Evolutionary conservation across 768 basidiomycete genomes (phyloP).

Genomic region (Xerocomellus chrysenteron): DNA sequence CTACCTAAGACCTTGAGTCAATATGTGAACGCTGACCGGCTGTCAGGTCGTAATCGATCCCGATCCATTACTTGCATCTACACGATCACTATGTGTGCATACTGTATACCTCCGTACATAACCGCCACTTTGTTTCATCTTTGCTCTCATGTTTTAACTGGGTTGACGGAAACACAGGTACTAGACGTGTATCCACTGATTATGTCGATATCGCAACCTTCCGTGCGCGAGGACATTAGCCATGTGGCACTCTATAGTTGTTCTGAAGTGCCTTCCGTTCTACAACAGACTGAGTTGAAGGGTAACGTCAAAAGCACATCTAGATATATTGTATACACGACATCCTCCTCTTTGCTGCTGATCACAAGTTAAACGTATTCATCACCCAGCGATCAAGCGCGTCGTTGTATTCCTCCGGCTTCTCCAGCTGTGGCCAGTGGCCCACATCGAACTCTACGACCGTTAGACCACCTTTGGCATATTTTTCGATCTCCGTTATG

Average conservation of each 20-base stretch:
- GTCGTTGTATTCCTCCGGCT: conserved; percentile 34
- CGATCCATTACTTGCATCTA: conserved; percentile 4
- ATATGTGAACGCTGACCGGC: conserved; percentile 54
- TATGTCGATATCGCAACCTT: conserved; percentile 4
- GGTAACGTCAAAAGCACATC: background rate
- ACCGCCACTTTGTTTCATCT: background rate
- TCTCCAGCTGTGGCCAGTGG: conserved; percentile 40
- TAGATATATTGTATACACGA: background rate
- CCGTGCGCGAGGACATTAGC: background rate
- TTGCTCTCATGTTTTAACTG: background rate
- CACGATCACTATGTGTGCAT: background rate
- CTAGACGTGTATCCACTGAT: conserved; percentile 18
- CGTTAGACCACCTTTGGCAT: conserved; percentile 29
- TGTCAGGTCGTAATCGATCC: conserved; percentile 67
- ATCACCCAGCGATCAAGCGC: conserved; percentile 36
- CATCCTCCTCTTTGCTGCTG: background rate
- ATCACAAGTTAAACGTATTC: conserved; percentile 18
- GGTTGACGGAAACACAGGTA: conserved; percentile 26
- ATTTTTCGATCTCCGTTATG: conserved; percentile 24
- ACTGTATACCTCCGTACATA: conserved; percentile 14
- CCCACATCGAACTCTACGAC: conserved; percentile 35
- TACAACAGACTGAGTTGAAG: too few relatives aligned
- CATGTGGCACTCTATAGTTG: background rate
- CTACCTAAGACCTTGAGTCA: conserved; percentile 10
- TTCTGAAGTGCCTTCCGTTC: too few relatives aligned